Evolutionary conservation across 345 rosid species (phyloP), one percentile per base, ranked within the genome.

Genomic region (Tarenaya hassleriana): DNA sequence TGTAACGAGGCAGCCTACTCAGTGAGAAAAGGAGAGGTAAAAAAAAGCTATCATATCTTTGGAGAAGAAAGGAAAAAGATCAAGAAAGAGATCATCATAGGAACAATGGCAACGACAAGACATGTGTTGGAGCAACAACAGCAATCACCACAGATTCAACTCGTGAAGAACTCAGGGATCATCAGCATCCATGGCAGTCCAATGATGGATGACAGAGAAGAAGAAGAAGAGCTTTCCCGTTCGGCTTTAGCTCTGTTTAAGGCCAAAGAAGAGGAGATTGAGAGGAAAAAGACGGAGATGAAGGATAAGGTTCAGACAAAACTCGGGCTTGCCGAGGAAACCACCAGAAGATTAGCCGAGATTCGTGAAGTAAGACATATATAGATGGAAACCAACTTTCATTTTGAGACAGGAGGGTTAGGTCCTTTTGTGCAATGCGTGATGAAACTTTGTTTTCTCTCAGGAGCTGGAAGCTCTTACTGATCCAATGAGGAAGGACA

Each of bases 251-350:
- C 77, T 13, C 45, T 76, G 75, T 84, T 84, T 70, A 69, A 75
- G 43, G 79, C 77, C 1, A 92, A 83, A 32, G 98, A 88, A 77
- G 96, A 92, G 56, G 96, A 85, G 88, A 92, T 92, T 52, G 90
- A 85, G 73, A 88, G 60, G 75, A 88, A 71, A 76, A 84, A 79
- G 73, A 71, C 68, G 69, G 90, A 84, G 77, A 78, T 92, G 4
- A 77, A 67, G 55, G 83, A 76, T 37, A 83, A 66, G 50, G 96
- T 92, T 10, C 73, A 78, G 29, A 63, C 78, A 55, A 82, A 81
- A 51, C 61, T 92, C 12, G 98, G 90, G 47, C 84, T 80, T 0
- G 90, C 74, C 0, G 88, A 85, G 56, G 95, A 79, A 56, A 86
- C 85, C 3, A 76, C 86, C 10, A 79, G 74, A 63, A 84, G 78